phyloP scores from a whole-genome alignment of 2,329 filamentous ascomycete genomes.

The Zymoseptoria pseudotritici region DNA sequence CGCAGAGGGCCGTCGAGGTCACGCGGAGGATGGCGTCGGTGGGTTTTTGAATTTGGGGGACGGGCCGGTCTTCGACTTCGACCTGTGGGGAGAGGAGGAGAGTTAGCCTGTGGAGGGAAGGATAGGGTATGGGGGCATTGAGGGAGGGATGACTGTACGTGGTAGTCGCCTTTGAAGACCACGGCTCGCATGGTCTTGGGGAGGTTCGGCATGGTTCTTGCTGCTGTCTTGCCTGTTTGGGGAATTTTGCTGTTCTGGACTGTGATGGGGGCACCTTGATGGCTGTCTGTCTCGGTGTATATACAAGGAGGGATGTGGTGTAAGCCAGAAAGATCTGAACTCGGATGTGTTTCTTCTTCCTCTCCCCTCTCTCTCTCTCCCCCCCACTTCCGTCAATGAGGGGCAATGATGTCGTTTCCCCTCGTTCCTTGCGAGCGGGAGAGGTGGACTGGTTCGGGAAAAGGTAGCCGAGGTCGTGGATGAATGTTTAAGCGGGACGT shows the following conservation, averaged over 20 bases:
- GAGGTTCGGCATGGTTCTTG: background rate
- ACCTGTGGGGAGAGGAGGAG: constrained; percentile 32
- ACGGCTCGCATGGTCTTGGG: constrained; percentile 72
- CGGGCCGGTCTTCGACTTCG: constrained; percentile 68
- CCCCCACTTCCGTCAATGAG: too few relatives aligned
- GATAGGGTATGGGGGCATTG: background rate
- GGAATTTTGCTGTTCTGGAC: background rate
- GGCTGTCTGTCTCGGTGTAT: background rate
- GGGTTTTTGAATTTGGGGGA: constrained; percentile 64
- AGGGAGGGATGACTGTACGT: constrained; percentile 32
- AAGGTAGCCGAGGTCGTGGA: too few relatives aligned
- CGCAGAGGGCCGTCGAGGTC: constrained; percentile 74
- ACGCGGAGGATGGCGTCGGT: constrained; percentile 79
- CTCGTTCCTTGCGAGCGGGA: too few relatives aligned
- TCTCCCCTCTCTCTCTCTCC: too few relatives aligned
- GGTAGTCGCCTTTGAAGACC: constrained; percentile 71
- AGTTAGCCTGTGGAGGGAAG: background rate
- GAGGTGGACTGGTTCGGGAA: too few relatives aligned
- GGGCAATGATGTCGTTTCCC: too few relatives aligned
- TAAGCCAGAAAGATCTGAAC: too few relatives aligned
- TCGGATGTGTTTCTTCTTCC: too few relatives aligned
- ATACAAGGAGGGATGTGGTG: background rate
- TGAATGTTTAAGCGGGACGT: too few relatives aligned
- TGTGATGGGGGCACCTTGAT: background rate
- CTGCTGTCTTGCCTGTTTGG: background rate